Conservation (phyloP, 257 asterid species). For the Nicotiana obtusifolia region DNA sequence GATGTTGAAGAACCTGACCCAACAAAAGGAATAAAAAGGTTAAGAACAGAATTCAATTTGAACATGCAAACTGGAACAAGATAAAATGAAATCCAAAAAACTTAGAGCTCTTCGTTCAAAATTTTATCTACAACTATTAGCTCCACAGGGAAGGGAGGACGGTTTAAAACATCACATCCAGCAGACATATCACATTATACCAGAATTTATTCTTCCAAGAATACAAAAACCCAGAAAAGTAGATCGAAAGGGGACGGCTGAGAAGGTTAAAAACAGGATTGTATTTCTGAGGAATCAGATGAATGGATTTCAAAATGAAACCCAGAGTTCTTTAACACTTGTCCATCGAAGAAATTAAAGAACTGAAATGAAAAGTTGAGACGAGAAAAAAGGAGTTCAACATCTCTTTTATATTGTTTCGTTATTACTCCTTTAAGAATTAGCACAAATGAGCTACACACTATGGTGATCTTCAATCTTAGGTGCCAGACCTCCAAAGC, state of each 20-base stretch:
- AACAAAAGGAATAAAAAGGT: conserved; percentile 17
- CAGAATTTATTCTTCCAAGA: background rate
- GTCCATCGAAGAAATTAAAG: background rate
- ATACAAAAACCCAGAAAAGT: background rate
- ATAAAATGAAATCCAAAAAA: background rate
- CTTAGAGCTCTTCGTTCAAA: background rate
- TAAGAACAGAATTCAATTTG: background rate
- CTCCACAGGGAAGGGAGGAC: background rate
- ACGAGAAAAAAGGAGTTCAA: background rate
- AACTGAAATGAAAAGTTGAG: background rate
- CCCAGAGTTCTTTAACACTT: background rate
- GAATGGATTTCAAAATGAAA: background rate
- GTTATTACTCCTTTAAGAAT: background rate
- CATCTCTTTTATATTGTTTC: background rate
- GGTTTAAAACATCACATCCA: background rate
- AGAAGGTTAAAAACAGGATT: background rate
- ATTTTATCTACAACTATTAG: background rate
- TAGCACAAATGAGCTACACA: background rate
- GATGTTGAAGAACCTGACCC: conserved; percentile 76
- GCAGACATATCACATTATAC: background rate
- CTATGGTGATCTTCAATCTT: background rate
- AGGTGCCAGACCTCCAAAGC: background rate
- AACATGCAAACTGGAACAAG: conserved; percentile 8
- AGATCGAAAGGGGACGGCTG: background rate
- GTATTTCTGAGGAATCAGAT: background rate